Base-by-base conservation (phyloP, 164 flowering plant genomes). In the Saururus chinensis region DNA sequence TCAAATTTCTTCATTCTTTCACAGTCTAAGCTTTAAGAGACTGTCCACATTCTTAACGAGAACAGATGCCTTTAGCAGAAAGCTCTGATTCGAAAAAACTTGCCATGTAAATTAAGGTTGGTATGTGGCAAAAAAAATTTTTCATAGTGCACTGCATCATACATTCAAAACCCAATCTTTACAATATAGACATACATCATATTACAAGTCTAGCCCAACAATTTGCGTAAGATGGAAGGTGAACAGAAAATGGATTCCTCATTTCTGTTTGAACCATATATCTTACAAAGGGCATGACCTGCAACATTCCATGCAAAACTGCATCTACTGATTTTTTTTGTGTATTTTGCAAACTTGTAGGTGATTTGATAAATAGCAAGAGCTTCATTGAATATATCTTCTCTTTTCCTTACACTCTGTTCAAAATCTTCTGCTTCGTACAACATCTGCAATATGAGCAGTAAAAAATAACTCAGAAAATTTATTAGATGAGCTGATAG, bases 271-370 rank as follows among this genome's bases (percentile, higher is more conserved):
- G 12, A 51, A 0, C 66, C 60, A 59, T 80, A 68, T 7, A 75
- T 19, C 61, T 48, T 63, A 60, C 78, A 80, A 11, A 92, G 89
- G 1, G 87, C 90, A 63, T 73, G 45, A 22, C 95, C 96, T 7
- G 96, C 98, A 56, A 92, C 85, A 55, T 60, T 85, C 92, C 97
- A 87, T 8, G 84, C 83, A 70, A 89, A 89, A 14, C 71, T 8
- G 59, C 92, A 85, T 37, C 54, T 58, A 0, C 63, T 16, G 1
- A 64, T 75, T 0, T 60, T 61, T 2, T 12, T 11, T 1, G 1
- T 24, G 40, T 19, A 4, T 17, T 45, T 72, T 0, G 91, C 96
- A 69, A 71, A 60, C 20, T 80, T 77, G 52, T 92, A 89, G 17
- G 63, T 49, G 0, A 80, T 60, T 22, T 76, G 68, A 58, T 89